Evolutionary conservation across 1,284 basidiomycete genomes (phyloP).

Genomic region (Trametes hirsuta): DNA sequence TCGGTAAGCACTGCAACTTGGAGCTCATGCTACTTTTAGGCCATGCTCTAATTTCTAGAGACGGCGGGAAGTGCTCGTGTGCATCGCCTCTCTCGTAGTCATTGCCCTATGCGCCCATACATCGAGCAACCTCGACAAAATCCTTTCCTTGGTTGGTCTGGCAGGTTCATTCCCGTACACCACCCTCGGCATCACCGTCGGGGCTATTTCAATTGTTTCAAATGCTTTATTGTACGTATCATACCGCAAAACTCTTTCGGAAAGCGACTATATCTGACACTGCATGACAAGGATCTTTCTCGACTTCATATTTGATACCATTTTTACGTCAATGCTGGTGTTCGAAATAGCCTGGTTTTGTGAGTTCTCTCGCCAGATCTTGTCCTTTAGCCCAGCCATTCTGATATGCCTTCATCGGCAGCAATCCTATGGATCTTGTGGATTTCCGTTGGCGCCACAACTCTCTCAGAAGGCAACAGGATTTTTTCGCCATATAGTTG

Average conservation of each 20-base stretch:
- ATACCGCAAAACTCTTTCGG: neutral
- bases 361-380: neutral
- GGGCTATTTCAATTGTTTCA: constrained; percentile 9
- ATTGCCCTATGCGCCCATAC: constrained; percentile 11
- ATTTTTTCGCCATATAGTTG: neutral
- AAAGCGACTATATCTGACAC: neutral
- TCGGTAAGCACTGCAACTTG: neutral
- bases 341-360: constrained; percentile 14
- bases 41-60: no score
- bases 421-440: constrained; percentile 16
- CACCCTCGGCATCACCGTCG: constrained; percentile 11
- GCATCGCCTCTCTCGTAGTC: constrained; percentile 1
- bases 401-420: neutral
- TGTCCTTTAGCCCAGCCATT: no score
- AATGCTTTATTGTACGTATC: constrained; percentile 9
- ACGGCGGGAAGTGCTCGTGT: neutral
- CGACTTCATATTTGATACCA: constrained; percentile 2
- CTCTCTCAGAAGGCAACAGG: constrained; percentile 3
- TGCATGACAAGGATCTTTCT: neutral
- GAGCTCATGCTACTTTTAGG: no score
- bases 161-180: constrained; percentile 6
- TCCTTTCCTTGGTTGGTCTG: neutral
- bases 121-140: constrained; percentile 6
- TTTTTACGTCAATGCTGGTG: constrained; percentile 5
- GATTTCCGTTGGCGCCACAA: constrained; percentile 13